Conservation (phyloP, 2,329 filamentous ascomycete genomes). For the Pseudopithomyces maydicus region DNA sequence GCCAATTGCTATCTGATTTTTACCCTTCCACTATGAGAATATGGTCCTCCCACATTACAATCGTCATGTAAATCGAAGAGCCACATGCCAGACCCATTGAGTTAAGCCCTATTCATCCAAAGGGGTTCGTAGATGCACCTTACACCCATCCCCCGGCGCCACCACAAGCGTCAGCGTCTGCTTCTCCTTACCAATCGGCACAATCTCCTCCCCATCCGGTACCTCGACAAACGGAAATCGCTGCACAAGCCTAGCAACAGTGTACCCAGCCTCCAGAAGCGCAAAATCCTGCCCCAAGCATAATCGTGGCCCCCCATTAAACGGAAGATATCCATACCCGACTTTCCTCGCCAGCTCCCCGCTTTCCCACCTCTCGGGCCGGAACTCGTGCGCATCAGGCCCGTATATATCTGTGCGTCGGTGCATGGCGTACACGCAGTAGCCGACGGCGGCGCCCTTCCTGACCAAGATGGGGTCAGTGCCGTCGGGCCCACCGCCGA, state of each 20-base stretch:
- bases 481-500: constrained; percentile 36
- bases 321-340: constrained; percentile 36
- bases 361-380: constrained; percentile 42
- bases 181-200: constrained; percentile 2
- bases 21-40: too few species aligned
- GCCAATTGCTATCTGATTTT: too few species aligned
- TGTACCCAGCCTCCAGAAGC: constrained; percentile 9
- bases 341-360: constrained; percentile 17
- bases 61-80: too few species aligned
- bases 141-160: constrained; percentile 12
- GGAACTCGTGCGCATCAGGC: constrained; percentile 34
- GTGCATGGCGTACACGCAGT: constrained; percentile 32
- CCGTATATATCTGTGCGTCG: constrained; percentile 38
- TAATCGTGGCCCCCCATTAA: constrained; percentile 30
- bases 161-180: constrained; percentile 14
- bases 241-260: constrained; percentile 3
- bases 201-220: neutral
- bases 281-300: constrained; percentile 38
- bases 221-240: neutral
- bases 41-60: too few species aligned
- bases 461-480: constrained; percentile 29
- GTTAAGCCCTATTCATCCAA: too few species aligned
- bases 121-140: neutral
- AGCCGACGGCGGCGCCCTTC: constrained; percentile 28
- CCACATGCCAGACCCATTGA: too few species aligned